Percentiles rank a stretch among this genome's conserved stretches.
These are phyloP conservation scores for Berkeleyomyces basicola DNA, from an alignment of 2,329 filamentous ascomycete genomes.

Conservation along the genomic window DNA sequence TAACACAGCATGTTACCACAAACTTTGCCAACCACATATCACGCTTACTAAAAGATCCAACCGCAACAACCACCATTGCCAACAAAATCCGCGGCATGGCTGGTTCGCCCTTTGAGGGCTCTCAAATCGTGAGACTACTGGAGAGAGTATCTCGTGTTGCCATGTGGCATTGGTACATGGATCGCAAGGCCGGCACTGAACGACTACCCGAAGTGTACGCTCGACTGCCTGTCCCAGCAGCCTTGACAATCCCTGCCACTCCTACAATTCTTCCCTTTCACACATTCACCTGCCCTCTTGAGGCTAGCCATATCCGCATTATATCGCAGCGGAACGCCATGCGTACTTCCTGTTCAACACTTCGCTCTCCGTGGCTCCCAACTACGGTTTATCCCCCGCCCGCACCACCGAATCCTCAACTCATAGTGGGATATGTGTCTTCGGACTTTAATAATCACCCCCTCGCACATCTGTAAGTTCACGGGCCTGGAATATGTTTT, in stretches of 20 bases:
- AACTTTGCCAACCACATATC: slow-evolving; percentile 32
- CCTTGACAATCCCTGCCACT: slow-evolving; percentile 64
- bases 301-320: slow-evolving; percentile 75
- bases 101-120: slow-evolving; percentile 72
- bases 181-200: slow-evolving; percentile 50
- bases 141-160: slow-evolving; percentile 68
- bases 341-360: slow-evolving; percentile 78
- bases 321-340: slow-evolving; percentile 93
- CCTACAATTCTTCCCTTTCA: slow-evolving; percentile 95
- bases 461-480: slow-evolving; percentile 60
- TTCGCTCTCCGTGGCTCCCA: slow-evolving; percentile 77
- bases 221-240: slow-evolving; percentile 55
- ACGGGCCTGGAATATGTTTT: neutral
- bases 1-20: slow-evolving; percentile 39
- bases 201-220: slow-evolving; percentile 45
- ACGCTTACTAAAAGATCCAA: slow-evolving; percentile 22
- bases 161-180: slow-evolving; percentile 72
- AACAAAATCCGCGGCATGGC: slow-evolving; percentile 42
- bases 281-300: slow-evolving; percentile 88
- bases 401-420: slow-evolving; percentile 57
- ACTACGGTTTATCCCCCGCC: slow-evolving; percentile 70
- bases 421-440: slow-evolving; percentile 93
- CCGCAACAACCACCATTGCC: slow-evolving; percentile 23
- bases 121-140: slow-evolving; percentile 63
- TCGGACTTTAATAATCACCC: slow-evolving; percentile 99